Conservation (phyloP, 2,329 filamentous ascomycete species). For the Claviceps pusilla region DNA sequence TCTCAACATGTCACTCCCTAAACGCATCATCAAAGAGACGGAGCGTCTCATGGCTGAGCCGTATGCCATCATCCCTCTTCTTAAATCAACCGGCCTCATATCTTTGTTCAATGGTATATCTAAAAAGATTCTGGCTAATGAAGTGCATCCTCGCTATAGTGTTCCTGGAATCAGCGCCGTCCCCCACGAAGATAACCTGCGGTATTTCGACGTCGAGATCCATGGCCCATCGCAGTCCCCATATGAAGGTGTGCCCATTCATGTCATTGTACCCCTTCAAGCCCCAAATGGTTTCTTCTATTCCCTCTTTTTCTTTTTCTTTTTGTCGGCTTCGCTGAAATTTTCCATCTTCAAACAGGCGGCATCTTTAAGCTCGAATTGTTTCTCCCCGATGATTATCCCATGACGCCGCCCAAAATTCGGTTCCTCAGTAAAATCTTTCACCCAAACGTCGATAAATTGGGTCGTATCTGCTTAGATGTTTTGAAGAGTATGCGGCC, state of each 20-base stretch:
- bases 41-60: constrained; percentile 93
- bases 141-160: constrained; percentile 29
- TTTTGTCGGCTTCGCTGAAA: not conserved
- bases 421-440: constrained; percentile 98
- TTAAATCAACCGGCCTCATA: constrained; percentile 2
- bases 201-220: constrained; percentile 97
- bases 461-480: constrained; percentile 92
- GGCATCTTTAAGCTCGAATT: constrained; percentile 95
- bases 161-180: constrained; percentile 92
- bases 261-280: not conserved
- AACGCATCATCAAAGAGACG: constrained; percentile 97
- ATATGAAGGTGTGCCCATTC: constrained; percentile 59
- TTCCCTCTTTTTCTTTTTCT: not conserved
- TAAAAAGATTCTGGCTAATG: not conserved
- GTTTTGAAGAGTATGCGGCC: constrained; percentile 72
- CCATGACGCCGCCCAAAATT: constrained; percentile 97
- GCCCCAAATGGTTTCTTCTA: not conserved
- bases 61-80: constrained; percentile 36
- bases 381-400: constrained; percentile 95
- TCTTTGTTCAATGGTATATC: too few relatives aligned
- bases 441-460: constrained; percentile 95
- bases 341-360: constrained; percentile 26
- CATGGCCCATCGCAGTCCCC: constrained; percentile 83
- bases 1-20: constrained; percentile 58
- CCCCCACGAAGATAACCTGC: constrained; percentile 90